These are phyloP conservation scores for Syzygium aromaticum DNA, from an alignment of 345 rosid species.

Conservation along the genomic window DNA sequence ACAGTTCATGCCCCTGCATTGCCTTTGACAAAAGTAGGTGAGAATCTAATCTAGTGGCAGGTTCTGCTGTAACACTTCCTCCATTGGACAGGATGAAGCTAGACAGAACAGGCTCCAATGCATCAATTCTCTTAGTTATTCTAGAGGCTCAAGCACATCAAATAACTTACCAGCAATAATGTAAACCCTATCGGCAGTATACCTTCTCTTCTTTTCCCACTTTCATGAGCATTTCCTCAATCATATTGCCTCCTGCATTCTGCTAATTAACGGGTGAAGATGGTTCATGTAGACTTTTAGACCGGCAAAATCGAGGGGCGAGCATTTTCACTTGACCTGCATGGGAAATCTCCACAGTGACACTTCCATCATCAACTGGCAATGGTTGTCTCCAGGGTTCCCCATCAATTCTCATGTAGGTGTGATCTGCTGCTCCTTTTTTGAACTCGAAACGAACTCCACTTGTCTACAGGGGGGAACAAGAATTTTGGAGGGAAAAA, in stretches of 20 bases:
- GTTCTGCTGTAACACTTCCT: not conserved
- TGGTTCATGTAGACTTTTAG: constrained; percentile 29
- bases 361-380: constrained; percentile 45
- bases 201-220: constrained; percentile 40
- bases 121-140: not conserved
- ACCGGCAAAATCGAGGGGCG: constrained; percentile 36
- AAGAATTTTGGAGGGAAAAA: not conserved
- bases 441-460: constrained; percentile 48
- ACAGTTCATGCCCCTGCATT: not conserved
- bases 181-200: constrained; percentile 25
- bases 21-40: not conserved
- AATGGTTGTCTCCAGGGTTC: constrained; percentile 82
- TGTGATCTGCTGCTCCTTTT: constrained; percentile 48
- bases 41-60: not conserved
- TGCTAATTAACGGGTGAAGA: constrained; percentile 5
- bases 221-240: constrained; percentile 20
- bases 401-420: constrained; percentile 73
- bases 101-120: not conserved
- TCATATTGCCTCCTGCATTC: constrained; percentile 4
- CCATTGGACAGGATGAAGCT: not conserved
- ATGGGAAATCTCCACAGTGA: constrained; percentile 54
- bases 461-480: constrained; percentile 22
- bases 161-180: not conserved
- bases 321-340: constrained; percentile 61
- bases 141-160: not conserved